These are phyloP conservation scores for Ambrosiella xylebori DNA, from an alignment of 2,329 filamentous ascomycete species.

Conservation along the genomic window DNA sequence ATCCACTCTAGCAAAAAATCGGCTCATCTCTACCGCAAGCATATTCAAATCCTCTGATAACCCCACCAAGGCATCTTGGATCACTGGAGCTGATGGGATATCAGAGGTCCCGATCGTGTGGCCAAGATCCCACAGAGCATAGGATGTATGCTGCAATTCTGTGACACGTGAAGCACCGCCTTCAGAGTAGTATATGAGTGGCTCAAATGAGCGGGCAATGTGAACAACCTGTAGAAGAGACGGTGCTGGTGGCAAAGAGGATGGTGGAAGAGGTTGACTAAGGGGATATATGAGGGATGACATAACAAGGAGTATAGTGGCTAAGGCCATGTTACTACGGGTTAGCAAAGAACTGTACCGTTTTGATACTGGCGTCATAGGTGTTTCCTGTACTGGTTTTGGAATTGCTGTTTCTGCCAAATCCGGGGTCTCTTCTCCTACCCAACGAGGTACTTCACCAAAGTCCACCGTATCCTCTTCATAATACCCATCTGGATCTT, in stretches of 20 bases:
- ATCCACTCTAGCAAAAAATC: constrained; percentile 86
- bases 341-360: neutral
- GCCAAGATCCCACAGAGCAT: constrained; percentile 86
- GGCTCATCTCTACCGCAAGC: constrained; percentile 68
- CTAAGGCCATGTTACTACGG: neutral
- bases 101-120: constrained; percentile 74
- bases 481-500: neutral
- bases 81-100: constrained; percentile 75
- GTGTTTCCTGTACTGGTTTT: too few species aligned
- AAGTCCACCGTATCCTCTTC: neutral
- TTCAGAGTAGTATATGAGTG: constrained; percentile 86
- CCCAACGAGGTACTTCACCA: neutral
- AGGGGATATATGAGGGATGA: constrained; percentile 25
- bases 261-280: constrained; percentile 45
- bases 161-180: constrained; percentile 72
- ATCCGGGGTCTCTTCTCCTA: too few species aligned
- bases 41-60: constrained; percentile 73
- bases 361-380: too few species aligned
- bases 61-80: constrained; percentile 70
- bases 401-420: too few species aligned
- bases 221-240: constrained; percentile 83
- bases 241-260: constrained; percentile 38
- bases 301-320: neutral
- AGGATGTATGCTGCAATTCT: constrained; percentile 75
- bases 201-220: constrained; percentile 81